phyloP scores from a whole-genome alignment of 1,139 yeast genomes.

The Debaryomyces udenii region DNA sequence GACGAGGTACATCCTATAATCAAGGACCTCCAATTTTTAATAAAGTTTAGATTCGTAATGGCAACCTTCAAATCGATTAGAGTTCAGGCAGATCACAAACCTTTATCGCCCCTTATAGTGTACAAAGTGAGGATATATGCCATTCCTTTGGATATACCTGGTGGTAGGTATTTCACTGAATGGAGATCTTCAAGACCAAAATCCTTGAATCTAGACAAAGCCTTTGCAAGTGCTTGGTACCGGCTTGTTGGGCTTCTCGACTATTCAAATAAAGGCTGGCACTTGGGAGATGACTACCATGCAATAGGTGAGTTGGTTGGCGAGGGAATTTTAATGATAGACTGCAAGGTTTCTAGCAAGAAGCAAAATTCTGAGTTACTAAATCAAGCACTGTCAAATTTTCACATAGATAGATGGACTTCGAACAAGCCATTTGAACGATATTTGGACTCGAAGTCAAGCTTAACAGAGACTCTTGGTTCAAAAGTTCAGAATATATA shows the following conservation, averaged over 20 bases:
- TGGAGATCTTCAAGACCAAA: conserved; percentile 32
- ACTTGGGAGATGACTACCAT: not conserved
- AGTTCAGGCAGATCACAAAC: conserved; percentile 1
- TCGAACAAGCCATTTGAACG: conserved; percentile 15
- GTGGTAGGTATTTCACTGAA: conserved; percentile 32
- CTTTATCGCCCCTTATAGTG: conserved; percentile 13
- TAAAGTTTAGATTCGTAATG: conserved; percentile 39
- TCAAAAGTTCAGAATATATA: conserved; percentile 37
- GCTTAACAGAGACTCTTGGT: conserved; percentile 16
- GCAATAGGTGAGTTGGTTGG: not conserved
- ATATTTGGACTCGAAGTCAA: not conserved
- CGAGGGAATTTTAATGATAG: conserved; percentile 5
- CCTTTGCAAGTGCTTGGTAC: conserved; percentile 33
- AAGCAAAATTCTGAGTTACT: not conserved
- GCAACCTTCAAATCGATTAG: conserved; percentile 44
- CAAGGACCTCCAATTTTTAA: conserved; percentile 42
- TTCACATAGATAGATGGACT: conserved; percentile 39
- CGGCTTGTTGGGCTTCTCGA: conserved; percentile 9
- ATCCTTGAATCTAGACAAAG: conserved; percentile 25
- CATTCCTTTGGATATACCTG: conserved; percentile 49
- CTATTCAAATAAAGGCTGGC: conserved; percentile 8
- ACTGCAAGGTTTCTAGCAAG: conserved; percentile 8
- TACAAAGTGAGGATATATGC: conserved; percentile 51
- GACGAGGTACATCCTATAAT: conserved; percentile 24
- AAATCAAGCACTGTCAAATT: conserved; percentile 16